Evolutionary conservation across 805 yeast species (phyloP), one percentile per base, ranked within the genome.

Genomic region (Candida xiaguanensis): DNA sequence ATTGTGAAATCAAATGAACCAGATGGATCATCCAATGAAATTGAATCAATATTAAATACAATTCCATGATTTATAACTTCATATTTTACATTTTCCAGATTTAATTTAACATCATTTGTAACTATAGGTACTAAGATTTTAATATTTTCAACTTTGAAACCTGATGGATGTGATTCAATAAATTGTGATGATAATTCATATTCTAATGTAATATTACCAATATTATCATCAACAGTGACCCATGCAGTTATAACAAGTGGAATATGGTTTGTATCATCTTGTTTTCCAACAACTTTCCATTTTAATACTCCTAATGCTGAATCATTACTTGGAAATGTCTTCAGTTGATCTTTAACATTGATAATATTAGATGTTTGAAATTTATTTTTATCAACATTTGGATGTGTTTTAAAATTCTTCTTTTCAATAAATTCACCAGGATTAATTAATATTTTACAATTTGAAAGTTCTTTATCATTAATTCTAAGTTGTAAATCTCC

Each of bases 401-500:
- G 99, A 69, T 93, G 96, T 12, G 98, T 89, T 63, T 90, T 90
- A 70, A 77, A 93, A 56, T 83, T 89, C 33, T 80, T 68, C 30
- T 68, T 63, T 22, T 74, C 73, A 16, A 63, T 69, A 28, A 80
- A 70, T 31, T 67, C 72, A 15, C 63, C 70, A 30, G 80, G 71
- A 30, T 67, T 60, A 47, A 90, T 66, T 45, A 75, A 55, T 43
- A 93, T 72, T 56, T 76, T 77, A 40, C 88, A 76, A 49, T 74
- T 75, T 11, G 95, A 80, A 48, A 82, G 71, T 28, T 72, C 76
- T n/a, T 84, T 69, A 53, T 89, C 77, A 59, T 84, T 89, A 47
- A 93, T 80, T 58, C 96, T 82, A 57, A 93, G 70, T 63, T 88
- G 95, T 50, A 91, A 70, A 50, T 85, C 95, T 61, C 99, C 98